These are phyloP conservation scores for Saccharomycopsis phalli DNA, from an alignment of 1,139 yeast genomes.

Conservation along the genomic window DNA sequence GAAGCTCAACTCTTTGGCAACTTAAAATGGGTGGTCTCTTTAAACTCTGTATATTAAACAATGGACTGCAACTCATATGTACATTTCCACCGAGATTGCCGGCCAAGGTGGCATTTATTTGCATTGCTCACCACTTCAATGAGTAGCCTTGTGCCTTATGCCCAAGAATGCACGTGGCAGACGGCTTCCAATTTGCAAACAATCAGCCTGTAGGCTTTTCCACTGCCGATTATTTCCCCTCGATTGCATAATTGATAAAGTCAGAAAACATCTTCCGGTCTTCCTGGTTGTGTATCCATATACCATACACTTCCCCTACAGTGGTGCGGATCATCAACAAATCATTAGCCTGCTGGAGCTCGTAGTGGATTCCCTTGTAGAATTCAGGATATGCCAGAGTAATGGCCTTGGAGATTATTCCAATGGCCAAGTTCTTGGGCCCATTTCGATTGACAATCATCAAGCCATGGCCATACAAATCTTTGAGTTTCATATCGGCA, in stretches of 20 bases:
- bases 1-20: too few species aligned
- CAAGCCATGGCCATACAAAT: constrained; percentile 65
- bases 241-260: constrained; percentile 50
- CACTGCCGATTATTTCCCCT: constrained; percentile 26
- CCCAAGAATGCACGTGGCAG: too few species aligned
- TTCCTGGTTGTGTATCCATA: constrained; percentile 77
- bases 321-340: constrained; percentile 71
- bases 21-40: too few species aligned
- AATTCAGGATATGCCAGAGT: constrained; percentile 35
- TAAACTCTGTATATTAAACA: too few species aligned
- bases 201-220: too few species aligned
- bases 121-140: too few species aligned
- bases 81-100: too few species aligned
- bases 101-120: too few species aligned
- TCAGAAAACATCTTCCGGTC: constrained; percentile 59
- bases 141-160: too few species aligned
- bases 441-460: constrained; percentile 66
- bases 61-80: too few species aligned
- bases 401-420: constrained; percentile 54
- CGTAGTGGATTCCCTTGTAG: constrained; percentile 33
- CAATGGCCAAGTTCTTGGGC: constrained; percentile 74
- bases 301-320: constrained; percentile 73
- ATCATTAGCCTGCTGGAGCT: constrained; percentile 70
- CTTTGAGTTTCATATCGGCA: constrained; percentile 29
- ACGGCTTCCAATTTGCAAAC: too few species aligned